Evolutionary conservation across 331 rosid genomes (phyloP).

Genomic region (Acacia pycnantha): DNA sequence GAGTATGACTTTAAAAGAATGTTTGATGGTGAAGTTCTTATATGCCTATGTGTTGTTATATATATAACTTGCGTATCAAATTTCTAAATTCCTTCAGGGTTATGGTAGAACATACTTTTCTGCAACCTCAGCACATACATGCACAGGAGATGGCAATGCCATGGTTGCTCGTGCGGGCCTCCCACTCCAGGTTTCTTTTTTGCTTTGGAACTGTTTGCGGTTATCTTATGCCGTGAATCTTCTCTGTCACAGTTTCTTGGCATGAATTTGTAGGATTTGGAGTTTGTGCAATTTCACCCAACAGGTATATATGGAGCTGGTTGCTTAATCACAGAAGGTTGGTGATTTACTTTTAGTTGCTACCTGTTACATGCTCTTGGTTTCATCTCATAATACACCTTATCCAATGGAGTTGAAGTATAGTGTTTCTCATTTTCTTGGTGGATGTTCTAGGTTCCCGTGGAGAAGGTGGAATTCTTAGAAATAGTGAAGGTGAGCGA

Average conservation of each 20-base stretch:
- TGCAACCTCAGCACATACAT: constrained; percentile 97
- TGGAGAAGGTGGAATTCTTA: constrained; percentile 98
- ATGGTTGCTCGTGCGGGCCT: constrained; percentile 97
- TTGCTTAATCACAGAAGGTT: constrained; percentile 96
- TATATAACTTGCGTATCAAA: neutral
- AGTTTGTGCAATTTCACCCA: constrained; percentile 97
- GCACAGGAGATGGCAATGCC: constrained; percentile 97
- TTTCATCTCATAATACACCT: constrained; percentile 4
- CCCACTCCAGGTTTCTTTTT: constrained; percentile 69
- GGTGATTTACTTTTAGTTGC: constrained; percentile 23
- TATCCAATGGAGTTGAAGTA: constrained; percentile 8
- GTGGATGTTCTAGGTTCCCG: constrained; percentile 75
- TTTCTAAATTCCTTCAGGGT: constrained; percentile 58
- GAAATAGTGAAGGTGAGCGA: constrained; percentile 96
- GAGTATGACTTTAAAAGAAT: constrained; percentile 52
- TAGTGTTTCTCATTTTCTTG: constrained; percentile 24
- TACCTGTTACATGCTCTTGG: constrained; percentile 4
- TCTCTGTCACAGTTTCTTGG: constrained; percentile 18
- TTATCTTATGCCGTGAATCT: constrained; percentile 19
- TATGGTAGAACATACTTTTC: constrained; percentile 92
- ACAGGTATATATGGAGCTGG: constrained; percentile 99
- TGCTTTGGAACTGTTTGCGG: constrained; percentile 24
- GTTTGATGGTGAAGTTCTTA: constrained; percentile 5
- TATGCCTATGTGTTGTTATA: constrained; percentile 1
- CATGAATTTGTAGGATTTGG: constrained; percentile 70